Base-by-base conservation (phyloP, 257 asterid species). In the Petunia secreta region DNA sequence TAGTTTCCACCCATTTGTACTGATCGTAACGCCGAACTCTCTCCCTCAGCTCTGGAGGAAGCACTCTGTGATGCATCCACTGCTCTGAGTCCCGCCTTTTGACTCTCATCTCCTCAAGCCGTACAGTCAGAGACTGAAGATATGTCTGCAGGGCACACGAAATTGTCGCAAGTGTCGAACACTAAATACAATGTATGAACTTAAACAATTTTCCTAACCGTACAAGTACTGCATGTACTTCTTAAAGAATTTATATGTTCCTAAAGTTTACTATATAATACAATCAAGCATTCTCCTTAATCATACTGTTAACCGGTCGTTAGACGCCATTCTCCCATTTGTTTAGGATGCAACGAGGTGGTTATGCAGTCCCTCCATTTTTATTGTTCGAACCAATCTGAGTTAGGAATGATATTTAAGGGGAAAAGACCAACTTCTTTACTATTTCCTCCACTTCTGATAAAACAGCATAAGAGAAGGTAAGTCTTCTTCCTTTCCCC, bases 41-140 rank as follows among this genome's bases (percentile, higher is more conserved):
- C 82, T 93, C 96, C 89, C 91, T 88, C 39, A 92, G 91, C 82
- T 96, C 97, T n/a, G 86, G 87, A 16, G 99, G 99, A 36, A 95
- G 93, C 48, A 95, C 94, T 62, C 99, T 84, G 84, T 95, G 99
- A 86, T 91, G 98, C 99, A 95, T 95, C 99, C 99, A 95, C 75
- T 90, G 98, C 90, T 95, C 98, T 0, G 99, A 93, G 83, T 95
- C 99, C 1, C 96, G 92, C 76, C 93, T 88, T 79, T 93, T 95
- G 77, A 95, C 82, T 84, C 99, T 91, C 99, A 95, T 95, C 85
- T 95, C 98, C 87, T 95, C 99, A 64, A 92, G 90, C 34, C 97
- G 90, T 79, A 92, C 95, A 2, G 96, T 88, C 65, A 92, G 90
- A 69, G 98, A 95, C 79, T 95, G 99, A 86, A 95, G 99, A 87